phyloP scores from a whole-genome alignment of 106 monocot genomes.

The Alisma plantagoaquatica region DNA sequence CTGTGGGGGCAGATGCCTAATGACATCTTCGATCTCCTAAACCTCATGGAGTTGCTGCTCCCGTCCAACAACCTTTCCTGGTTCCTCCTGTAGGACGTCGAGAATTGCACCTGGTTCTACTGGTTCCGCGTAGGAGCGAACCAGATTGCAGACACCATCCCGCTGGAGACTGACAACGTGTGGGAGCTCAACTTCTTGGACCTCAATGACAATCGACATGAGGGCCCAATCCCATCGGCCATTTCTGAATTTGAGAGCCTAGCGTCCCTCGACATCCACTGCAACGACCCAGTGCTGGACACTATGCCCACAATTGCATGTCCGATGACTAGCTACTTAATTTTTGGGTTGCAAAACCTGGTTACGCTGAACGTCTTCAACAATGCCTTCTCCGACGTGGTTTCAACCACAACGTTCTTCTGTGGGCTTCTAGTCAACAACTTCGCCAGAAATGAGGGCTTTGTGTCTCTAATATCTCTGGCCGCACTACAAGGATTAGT shows the following conservation, averaged over 20 bases:
- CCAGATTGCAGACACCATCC: constrained; percentile 47
- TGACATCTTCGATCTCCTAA: constrained; percentile 50
- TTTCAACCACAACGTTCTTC: constrained; percentile 77
- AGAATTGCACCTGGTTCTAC: constrained; percentile 67
- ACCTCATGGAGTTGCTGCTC: constrained; percentile 75
- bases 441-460: constrained; percentile 55
- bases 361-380: constrained; percentile 78
- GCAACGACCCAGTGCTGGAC: constrained; percentile 62
- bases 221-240: constrained; percentile 44
- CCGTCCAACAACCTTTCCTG: constrained; percentile 72
- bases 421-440: constrained; percentile 50
- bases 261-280: constrained; percentile 82
- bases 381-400: constrained; percentile 72
- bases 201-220: constrained; percentile 46
- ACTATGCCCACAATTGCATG: constrained; percentile 71
- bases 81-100: constrained; percentile 65
- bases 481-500: not conserved
- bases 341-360: constrained; percentile 52
- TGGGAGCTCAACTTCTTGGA: constrained; percentile 81
- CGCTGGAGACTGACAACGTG: constrained; percentile 58
- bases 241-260: constrained; percentile 48
- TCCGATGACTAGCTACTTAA: constrained; percentile 35
- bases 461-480: constrained; percentile 16
- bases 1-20: constrained; percentile 65
- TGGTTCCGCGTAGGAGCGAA: constrained; percentile 55